phyloP scores from a whole-genome alignment of 495 filamentous ascomycete species.

The Aspergillus conjunctus region DNA sequence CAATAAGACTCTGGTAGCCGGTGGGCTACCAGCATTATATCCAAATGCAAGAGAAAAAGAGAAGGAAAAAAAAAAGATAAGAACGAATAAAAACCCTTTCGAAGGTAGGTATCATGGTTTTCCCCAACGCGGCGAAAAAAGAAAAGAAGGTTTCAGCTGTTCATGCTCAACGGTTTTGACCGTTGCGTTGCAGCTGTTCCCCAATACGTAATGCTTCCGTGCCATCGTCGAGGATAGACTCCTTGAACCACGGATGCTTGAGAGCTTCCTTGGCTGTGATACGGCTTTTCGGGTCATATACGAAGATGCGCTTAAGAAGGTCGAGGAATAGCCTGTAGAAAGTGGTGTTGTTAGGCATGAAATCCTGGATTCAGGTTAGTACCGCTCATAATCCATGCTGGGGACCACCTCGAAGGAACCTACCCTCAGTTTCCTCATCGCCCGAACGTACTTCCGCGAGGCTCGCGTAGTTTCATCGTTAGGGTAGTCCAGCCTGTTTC shows the following conservation, averaged over 20 bases:
- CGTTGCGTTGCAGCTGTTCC: conserved; percentile 37
- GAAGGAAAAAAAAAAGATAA: neutral
- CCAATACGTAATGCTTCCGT: conserved; percentile 84
- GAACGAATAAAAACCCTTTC: conserved; percentile 9
- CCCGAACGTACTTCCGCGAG: conserved; percentile 88
- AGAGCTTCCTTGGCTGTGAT: conserved; percentile 92
- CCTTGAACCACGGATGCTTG: conserved; percentile 93
- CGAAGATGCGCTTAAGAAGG: conserved; percentile 85
- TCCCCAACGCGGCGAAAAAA: neutral
- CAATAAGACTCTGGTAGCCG: conserved; percentile 14
- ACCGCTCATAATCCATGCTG: neutral
- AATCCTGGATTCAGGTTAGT: conserved; percentile 60
- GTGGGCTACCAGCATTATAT: conserved; percentile 18
- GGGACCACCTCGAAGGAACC: conserved; percentile 28
- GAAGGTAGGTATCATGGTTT: neutral
- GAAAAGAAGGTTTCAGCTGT: neutral
- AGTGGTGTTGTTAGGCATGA: conserved; percentile 74
- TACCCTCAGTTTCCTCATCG: conserved; percentile 89
- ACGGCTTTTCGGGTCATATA: conserved; percentile 87
- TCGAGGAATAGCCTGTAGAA: conserved; percentile 90
- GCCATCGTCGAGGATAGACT: conserved; percentile 82
- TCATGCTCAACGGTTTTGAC: conserved; percentile 24
- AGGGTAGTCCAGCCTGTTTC: conserved; percentile 83
- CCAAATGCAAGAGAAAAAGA: conserved; percentile 18
- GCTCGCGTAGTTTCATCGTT: conserved; percentile 83